Percentiles rank a stretch among this genome's conserved stretches.
These are phyloP conservation scores for Claviceps arundinis DNA, from an alignment of 2,329 filamentous ascomycete species.

Conservation along the genomic window DNA sequence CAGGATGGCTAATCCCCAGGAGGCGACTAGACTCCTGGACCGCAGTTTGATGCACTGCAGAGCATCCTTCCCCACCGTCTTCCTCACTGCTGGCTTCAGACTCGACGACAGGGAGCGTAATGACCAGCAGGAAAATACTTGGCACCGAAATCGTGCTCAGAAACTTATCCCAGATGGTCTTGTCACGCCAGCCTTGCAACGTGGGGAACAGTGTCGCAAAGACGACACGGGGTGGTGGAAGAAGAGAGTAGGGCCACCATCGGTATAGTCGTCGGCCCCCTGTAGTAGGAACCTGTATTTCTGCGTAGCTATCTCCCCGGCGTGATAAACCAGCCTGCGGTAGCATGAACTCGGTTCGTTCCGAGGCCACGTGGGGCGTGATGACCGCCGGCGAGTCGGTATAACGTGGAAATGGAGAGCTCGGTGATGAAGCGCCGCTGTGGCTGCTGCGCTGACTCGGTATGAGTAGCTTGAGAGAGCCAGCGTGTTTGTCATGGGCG, in stretches of 20 bases:
- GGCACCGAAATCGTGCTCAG: slow-evolving; percentile 75
- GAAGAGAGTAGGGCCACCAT: slow-evolving; percentile 71
- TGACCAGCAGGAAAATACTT: slow-evolving; percentile 77
- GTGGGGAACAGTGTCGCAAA: slow-evolving; percentile 75
- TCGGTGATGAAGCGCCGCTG: slow-evolving; percentile 33
- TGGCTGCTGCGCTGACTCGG: slow-evolving; percentile 29
- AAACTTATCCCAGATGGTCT: slow-evolving; percentile 72
- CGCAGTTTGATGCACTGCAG: slow-evolving; percentile 12
- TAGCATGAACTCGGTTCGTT: slow-evolving; percentile 42
- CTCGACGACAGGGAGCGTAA: slow-evolving; percentile 86
- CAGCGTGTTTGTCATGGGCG: slow-evolving; percentile 7
- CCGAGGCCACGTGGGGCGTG: slow-evolving; percentile 25
- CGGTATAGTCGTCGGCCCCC: slow-evolving; percentile 33
- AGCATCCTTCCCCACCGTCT: slow-evolving; percentile 14
- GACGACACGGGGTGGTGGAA: slow-evolving; percentile 62
- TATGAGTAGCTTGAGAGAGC: slow-evolving; percentile 30
- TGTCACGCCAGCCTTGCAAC: slow-evolving; percentile 66
- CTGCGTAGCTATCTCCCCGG: slow-evolving; percentile 34
- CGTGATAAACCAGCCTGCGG: slow-evolving; percentile 24
- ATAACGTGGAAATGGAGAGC: slow-evolving; percentile 56
- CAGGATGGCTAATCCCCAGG: slow-evolving; percentile 16
- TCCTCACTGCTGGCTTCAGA: slow-evolving; percentile 42
- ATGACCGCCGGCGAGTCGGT: slow-evolving; percentile 42
- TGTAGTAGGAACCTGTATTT: slow-evolving; percentile 25
- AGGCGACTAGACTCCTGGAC: slow-evolving; percentile 17